Percentiles rank a stretch among this genome's conserved stretches.
Evolutionary conservation across 306 rosid genomes (phyloP).

Genomic region (Mimosa pudica): DNA sequence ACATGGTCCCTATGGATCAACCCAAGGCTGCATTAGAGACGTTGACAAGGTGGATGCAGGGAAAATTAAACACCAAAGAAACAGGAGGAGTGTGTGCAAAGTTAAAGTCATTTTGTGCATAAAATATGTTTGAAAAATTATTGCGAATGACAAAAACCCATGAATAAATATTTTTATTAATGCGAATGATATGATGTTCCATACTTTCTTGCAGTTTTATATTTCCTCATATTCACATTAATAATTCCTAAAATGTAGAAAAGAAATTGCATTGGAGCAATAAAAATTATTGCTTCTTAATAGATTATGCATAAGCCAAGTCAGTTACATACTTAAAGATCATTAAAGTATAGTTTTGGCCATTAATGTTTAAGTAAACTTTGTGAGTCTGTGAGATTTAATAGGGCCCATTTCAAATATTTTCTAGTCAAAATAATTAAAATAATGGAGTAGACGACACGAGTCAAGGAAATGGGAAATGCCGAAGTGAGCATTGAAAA

Average conservation of each 20-base stretch:
- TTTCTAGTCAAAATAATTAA: background rate
- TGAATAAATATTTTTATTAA: background rate
- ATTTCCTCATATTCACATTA: no score
- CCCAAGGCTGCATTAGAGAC: constrained; percentile 77
- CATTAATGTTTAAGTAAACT: no score
- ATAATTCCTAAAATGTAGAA: background rate
- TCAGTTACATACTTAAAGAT: no score
- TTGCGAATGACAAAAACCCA: background rate
- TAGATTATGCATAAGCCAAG: no score
- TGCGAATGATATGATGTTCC: background rate
- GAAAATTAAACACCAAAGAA: constrained; percentile 40
- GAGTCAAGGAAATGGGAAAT: no score
- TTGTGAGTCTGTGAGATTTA: no score
- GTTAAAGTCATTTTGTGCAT: background rate
- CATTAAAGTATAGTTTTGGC: no score
- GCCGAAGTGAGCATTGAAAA: no score
- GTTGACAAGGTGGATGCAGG: constrained; percentile 81
- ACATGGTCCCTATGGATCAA: constrained; percentile 98
- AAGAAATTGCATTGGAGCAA: background rate
- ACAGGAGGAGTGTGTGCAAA: background rate
- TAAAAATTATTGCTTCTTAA: no score
- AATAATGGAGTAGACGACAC: background rate
- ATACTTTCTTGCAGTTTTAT: no score
- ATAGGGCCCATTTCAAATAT: no score
- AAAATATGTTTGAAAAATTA: background rate